Conservation (phyloP, 179 eudicot species). For the Patellifolia procumbens region DNA sequence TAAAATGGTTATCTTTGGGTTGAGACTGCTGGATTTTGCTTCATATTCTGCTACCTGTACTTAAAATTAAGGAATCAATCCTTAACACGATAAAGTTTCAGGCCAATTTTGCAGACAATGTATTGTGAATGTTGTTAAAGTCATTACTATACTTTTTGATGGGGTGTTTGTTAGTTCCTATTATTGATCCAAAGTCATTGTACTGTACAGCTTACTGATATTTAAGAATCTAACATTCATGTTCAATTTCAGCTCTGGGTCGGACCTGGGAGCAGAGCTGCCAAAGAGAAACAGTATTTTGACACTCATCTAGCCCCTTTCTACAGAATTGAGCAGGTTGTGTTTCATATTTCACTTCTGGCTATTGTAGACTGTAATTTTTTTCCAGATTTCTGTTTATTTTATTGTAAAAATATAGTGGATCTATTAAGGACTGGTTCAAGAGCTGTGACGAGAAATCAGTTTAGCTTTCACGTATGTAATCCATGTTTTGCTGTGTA, state of each 20-base stretch:
- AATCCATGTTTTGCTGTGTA: neutral
- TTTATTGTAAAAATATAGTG: neutral
- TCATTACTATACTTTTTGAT: neutral
- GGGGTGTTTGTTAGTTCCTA: neutral
- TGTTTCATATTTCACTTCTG: constrained; percentile 10
- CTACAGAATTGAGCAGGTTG: constrained; percentile 97
- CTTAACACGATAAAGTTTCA: neutral
- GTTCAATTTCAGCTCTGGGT: constrained; percentile 88
- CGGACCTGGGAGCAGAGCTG: constrained; percentile 93
- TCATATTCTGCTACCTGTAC: neutral
- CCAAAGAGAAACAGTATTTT: constrained; percentile 83
- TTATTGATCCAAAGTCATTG: neutral
- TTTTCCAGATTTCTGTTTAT: neutral
- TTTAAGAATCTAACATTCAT: constrained; percentile 21
- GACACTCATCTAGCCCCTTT: constrained; percentile 95
- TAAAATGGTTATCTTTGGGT: neutral
- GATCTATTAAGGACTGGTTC: neutral
- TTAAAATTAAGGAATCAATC: neutral
- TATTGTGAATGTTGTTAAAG: neutral
- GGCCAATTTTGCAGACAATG: neutral
- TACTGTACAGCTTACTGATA: constrained; percentile 1
- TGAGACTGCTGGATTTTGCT: neutral
- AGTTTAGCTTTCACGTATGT: neutral
- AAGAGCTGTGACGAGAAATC: neutral
- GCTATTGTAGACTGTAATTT: neutral